These are phyloP conservation scores for Penicillium sp. DNA, from an alignment of 2,329 filamentous ascomycete genomes.

Conservation along the genomic window DNA sequence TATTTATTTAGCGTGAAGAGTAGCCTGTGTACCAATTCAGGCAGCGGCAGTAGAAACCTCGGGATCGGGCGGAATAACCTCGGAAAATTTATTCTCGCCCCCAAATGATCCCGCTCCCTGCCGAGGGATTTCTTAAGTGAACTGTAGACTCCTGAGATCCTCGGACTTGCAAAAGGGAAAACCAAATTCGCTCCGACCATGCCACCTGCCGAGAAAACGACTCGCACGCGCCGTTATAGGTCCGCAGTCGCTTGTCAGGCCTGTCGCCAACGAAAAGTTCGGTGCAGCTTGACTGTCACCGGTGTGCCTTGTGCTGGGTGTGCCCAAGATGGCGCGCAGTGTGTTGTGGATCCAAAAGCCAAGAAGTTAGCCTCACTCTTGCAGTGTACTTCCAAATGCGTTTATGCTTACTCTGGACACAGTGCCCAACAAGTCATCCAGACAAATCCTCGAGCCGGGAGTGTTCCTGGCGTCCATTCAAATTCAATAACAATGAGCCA, in stretches of 20 bases:
- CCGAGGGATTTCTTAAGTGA: neutral
- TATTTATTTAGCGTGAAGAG: too few species aligned
- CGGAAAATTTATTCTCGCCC: neutral
- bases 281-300: constrained; percentile 22
- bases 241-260: constrained; percentile 20
- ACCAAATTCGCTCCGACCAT: neutral
- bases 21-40: too few species aligned
- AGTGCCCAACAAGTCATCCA: neutral
- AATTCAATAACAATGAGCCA: neutral
- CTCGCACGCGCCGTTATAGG: constrained; percentile 12
- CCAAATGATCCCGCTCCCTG: neutral
- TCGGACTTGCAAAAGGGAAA: neutral
- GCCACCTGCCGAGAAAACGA: neutral
- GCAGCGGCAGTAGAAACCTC: neutral
- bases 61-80: neutral
- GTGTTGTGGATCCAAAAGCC: constrained; percentile 23
- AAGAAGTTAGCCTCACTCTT: constrained; percentile 6
- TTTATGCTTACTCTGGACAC: neutral
- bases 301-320: constrained; percentile 31
- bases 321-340: constrained; percentile 27
- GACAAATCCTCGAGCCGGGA: neutral
- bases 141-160: neutral
- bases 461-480: neutral
- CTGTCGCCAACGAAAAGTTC: constrained; percentile 23
- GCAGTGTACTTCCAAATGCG: neutral